phyloP scores from a whole-genome alignment of 768 basidiomycete species.

The Amanita exitialis region DNA sequence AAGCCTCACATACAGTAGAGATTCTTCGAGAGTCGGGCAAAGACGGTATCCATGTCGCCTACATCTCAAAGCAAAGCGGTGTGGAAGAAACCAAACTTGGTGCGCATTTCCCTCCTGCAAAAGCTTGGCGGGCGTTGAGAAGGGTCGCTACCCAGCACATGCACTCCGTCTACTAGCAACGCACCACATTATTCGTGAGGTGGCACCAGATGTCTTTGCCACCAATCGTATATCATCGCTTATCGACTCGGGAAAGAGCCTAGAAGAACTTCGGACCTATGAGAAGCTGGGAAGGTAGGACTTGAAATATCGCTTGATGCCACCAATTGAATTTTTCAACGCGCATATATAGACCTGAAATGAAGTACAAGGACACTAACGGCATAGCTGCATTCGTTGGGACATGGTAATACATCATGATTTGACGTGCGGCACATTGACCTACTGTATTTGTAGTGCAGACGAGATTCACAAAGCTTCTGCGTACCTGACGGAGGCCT shows the following conservation, averaged over 20 bases:
- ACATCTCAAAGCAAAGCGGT: conserved; percentile 33
- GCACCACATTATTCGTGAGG: conserved; percentile 65
- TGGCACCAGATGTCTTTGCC: conserved; percentile 61
- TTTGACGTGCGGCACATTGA: background rate
- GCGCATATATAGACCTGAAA: conserved; percentile 33
- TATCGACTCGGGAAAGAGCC: conserved; percentile 56
- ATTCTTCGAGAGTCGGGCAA: conserved; percentile 58
- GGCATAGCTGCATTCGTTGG: conserved; percentile 66
- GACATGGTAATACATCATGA: conserved; percentile 37
- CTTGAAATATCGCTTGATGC: background rate
- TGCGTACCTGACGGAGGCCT: conserved; percentile 66
- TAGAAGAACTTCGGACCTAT: conserved; percentile 32
- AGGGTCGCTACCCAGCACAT: conserved; percentile 38
- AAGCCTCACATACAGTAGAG: conserved; percentile 63
- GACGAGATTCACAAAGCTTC: conserved; percentile 74
- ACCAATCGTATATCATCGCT: conserved; percentile 61
- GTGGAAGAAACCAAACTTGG: conserved; percentile 43
- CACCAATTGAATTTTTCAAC: background rate
- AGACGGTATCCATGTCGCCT: conserved; percentile 36
- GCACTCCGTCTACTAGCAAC: conserved; percentile 69
- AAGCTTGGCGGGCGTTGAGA: background rate
- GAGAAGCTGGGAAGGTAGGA: conserved; percentile 31
- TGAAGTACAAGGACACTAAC: conserved; percentile 57
- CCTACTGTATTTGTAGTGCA: conserved; percentile 29
- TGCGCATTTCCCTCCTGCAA: conserved; percentile 12